These are phyloP conservation scores for Bryum argenteum DNA, from an alignment of 225 moss, liverwort and hornwort species.

Conservation along the genomic window DNA sequence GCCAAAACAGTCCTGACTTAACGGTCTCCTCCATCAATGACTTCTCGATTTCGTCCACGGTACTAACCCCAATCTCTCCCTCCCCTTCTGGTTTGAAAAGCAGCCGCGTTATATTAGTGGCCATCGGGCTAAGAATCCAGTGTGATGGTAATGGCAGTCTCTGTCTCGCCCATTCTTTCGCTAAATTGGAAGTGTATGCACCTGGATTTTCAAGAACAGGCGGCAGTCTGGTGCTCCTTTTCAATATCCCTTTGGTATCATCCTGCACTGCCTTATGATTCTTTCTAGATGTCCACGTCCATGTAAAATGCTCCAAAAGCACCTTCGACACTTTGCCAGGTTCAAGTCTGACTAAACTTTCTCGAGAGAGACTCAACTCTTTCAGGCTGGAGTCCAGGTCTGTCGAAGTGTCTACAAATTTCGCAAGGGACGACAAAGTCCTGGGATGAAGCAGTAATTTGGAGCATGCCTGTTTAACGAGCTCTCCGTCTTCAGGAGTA, in stretches of 20 bases:
- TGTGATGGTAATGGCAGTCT: conserved; percentile 87
- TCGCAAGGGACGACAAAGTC: conserved; percentile 44
- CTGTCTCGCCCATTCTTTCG: conserved; percentile 83
- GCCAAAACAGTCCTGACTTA: conserved; percentile 71
- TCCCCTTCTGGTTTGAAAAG: conserved; percentile 36
- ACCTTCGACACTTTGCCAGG: conserved; percentile 49
- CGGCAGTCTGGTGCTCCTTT: conserved; percentile 47
- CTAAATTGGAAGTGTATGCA: conserved; percentile 39
- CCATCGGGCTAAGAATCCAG: conserved; percentile 91
- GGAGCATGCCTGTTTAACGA: conserved; percentile 54
- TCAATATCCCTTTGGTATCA: conserved; percentile 39
- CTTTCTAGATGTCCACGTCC: conserved; percentile 71
- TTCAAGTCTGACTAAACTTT: conserved; percentile 31
- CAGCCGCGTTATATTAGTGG: conserved; percentile 52
- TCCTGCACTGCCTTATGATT: conserved; percentile 40
- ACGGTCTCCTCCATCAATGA: conserved; percentile 68
- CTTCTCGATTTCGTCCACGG: conserved; percentile 37
- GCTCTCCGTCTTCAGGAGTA: conserved; percentile 56
- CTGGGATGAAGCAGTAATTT: conserved; percentile 54
- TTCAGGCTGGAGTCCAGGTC: conserved; percentile 24
- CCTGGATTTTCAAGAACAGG: conserved; percentile 50
- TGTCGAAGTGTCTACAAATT: conserved; percentile 39
- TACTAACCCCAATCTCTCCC: conserved; percentile 37
- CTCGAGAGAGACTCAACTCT: conserved; percentile 33
- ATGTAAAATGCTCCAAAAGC: conserved; percentile 59